A percentile compares a stretch with the other conserved stretches of the same genome.
Evolutionary conservation across 2,329 filamentous ascomycete species (phyloP).

Genomic region (Microdochium paspali): DNA sequence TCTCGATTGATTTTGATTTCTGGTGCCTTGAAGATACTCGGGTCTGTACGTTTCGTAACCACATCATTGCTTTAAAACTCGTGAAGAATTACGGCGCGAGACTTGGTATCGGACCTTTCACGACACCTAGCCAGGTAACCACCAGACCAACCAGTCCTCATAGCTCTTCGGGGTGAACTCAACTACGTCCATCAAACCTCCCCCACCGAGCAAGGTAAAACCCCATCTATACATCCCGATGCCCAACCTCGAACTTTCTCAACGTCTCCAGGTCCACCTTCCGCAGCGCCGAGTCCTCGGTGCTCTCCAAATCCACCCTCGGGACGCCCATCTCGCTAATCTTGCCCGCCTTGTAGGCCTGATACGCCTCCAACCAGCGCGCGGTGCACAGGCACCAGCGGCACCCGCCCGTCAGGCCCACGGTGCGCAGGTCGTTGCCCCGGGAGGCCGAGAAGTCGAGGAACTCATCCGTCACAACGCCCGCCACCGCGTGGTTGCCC

Average conservation of each 20-base stretch:
- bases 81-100: no score
- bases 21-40: no score
- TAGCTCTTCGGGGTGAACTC: no score
- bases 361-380: constrained; percentile 50
- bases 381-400: constrained; percentile 55
- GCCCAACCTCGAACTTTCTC: constrained; percentile 32
- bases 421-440: constrained; percentile 47
- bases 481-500: constrained; percentile 52
- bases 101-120: no score
- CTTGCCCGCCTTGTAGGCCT: constrained; percentile 36
- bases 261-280: constrained; percentile 37
- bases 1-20: no score
- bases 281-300: constrained; percentile 39
- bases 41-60: no score
- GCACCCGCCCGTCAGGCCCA: constrained; percentile 46
- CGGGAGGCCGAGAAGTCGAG: constrained; percentile 49
- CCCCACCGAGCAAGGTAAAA: no score
- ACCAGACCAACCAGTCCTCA: no score
- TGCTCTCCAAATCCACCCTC: constrained; percentile 37
- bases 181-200: no score
- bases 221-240: constrained; percentile 1
- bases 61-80: no score
- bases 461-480: constrained; percentile 49
- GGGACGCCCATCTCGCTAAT: constrained; percentile 17
- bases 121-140: no score